Conservation (phyloP, 23 red algal species). For the Gracilaria vermiculophylla region DNA sequence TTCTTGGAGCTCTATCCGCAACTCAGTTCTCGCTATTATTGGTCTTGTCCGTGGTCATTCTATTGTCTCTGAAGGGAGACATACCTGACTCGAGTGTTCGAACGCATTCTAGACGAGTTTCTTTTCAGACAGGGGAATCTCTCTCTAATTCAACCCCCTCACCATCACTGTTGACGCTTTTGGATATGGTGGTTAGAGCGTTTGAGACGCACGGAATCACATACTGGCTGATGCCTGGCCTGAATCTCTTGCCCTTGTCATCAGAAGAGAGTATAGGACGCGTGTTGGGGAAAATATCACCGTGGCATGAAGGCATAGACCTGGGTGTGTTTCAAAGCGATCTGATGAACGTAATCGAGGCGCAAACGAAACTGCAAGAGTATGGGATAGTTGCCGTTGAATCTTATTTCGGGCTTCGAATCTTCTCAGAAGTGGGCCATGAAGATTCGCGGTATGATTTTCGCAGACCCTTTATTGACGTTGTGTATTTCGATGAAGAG, state of each 20-base stretch:
- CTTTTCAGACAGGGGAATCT: neutral
- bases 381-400: constrained; percentile 51
- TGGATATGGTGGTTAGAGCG: constrained; percentile 28
- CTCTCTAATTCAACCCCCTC: neutral
- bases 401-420: constrained; percentile 58
- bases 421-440: neutral
- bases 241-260: constrained; percentile 18
- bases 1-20: neutral
- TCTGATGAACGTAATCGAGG: constrained; percentile 38
- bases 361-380: constrained; percentile 14
- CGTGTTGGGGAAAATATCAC: neutral
- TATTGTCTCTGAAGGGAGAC: neutral
- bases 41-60: neutral
- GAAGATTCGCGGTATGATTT: constrained; percentile 36
- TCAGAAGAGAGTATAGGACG: neutral
- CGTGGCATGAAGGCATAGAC: constrained; percentile 60
- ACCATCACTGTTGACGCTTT: neutral
- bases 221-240: constrained; percentile 56
- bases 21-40: neutral
- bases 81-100: neutral
- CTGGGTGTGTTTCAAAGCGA: constrained; percentile 31
- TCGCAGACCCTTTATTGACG: constrained; percentile 48
- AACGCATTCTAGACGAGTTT: neutral
- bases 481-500: constrained; percentile 42
- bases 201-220: constrained; percentile 44